Base-by-base conservation (phyloP, 129 eudicot species). In the Centaurea solstitialis region DNA sequence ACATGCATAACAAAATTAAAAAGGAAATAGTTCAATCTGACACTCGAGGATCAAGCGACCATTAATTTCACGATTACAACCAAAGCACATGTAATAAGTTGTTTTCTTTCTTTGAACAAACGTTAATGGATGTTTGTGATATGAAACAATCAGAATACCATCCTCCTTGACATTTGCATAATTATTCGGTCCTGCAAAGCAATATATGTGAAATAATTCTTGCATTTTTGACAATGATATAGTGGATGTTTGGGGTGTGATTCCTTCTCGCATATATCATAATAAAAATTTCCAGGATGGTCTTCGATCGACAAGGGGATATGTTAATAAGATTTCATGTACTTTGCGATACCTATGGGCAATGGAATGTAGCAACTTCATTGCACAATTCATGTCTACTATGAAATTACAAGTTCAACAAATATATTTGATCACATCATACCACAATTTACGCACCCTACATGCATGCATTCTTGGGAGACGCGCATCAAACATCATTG, bases 311-410 rank as follows among this genome's bases (percentile, higher is more conserved):
- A n/a, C n/a, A n/a, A n/a, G 77, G 7, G 41, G 78, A 74, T 74
- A 45, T 3, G 6, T 50, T 41, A 74, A 74, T 28, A 20, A 15
- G 43, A 74, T 59, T 59, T 59, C 57, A 57, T 75, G 79, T n/a
- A 70, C 79, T 59, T 75, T 59, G 79, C 79, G 59, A 75, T 33
- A 33, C 79, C 79, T 61, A 33, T 76, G 79, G 10, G 11, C 6
- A 5, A 76, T 10, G 11, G 7, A 76, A 61, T 2, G 50, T 9
- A 71, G 79, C 0, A 33, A 35, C 22, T 21, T 20, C 20, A 37
- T 4, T 18, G 79, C 79, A 76, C 79, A 76, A 4, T 0, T 0
- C 59, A 18, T 0, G 61, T 5, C 20, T 11, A 75, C 5, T 20
- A 5, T n/a, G 71, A 35, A 61, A 37, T 61, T 12, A 20, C 71